phyloP scores from a whole-genome alignment of 805 yeast genomes.

The Candida wancherniae region DNA sequence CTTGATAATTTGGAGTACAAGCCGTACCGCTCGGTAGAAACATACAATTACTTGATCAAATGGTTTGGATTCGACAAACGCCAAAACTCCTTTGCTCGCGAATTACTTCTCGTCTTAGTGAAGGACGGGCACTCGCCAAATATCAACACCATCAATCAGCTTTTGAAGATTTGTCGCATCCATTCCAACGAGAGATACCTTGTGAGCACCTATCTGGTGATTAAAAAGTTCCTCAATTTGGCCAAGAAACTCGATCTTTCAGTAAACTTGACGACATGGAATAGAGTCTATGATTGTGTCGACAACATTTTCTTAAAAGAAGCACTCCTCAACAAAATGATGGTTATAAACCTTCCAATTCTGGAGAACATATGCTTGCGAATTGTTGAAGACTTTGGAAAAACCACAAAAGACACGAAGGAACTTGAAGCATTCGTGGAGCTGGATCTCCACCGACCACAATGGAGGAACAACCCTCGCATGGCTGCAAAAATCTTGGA shows the following conservation, averaged over 20 bases:
- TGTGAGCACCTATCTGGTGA: slow-evolving; percentile 28
- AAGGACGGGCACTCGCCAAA: slow-evolving; percentile 39
- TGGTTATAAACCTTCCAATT: slow-evolving; percentile 29
- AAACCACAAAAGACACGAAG: slow-evolving; percentile 21
- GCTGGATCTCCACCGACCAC: slow-evolving; percentile 23
- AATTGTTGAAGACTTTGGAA: slow-evolving; percentile 33
- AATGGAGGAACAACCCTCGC: slow-evolving; percentile 28
- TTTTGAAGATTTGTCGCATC: slow-evolving; percentile 27
- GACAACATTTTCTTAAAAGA: slow-evolving; percentile 37
- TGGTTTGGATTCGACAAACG: slow-evolving; percentile 38
- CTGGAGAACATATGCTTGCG: slow-evolving; percentile 25
- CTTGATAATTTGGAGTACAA: slow-evolving; percentile 28
- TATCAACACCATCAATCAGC: slow-evolving; percentile 35
- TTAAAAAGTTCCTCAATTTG: slow-evolving; percentile 28
- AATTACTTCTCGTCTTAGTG: slow-evolving; percentile 36
- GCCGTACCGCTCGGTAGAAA: slow-evolving; percentile 27
- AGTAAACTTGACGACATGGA: slow-evolving; percentile 33
- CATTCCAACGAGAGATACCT: slow-evolving; percentile 31
- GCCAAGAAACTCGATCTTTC: slow-evolving; percentile 22
- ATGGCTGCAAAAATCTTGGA: slow-evolving; percentile 26
- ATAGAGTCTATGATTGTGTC: slow-evolving; percentile 34
- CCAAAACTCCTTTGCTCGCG: slow-evolving; percentile 38
- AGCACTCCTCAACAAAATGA: slow-evolving; percentile 28
- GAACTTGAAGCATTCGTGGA: slow-evolving; percentile 33
- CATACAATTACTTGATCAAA: slow-evolving; percentile 37